A percentile compares a stretch with the other conserved stretches of the same genome.
Conservation (phyloP, 176 grass and related monocot genomes). For the Coix lacrymajobi region DNA sequence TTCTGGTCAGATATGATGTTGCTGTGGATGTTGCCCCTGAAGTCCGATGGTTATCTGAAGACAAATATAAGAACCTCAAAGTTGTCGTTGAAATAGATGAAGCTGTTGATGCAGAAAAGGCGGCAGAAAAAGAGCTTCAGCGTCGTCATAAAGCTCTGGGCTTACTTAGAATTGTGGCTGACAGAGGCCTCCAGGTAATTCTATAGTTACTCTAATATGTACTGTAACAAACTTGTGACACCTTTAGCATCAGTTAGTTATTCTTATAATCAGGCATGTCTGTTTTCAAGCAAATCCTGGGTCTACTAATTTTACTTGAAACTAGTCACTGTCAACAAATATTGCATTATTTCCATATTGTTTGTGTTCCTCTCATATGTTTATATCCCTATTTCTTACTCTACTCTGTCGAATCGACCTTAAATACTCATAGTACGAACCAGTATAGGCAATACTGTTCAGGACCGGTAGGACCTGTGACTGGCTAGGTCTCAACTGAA, state of each 20-base stretch:
- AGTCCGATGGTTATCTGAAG: constrained; percentile 71
- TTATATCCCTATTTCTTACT: not conserved
- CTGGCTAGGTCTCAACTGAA: not conserved
- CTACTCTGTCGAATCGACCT: not conserved
- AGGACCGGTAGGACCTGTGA: not conserved
- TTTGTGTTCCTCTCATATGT: not conserved
- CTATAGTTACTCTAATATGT: constrained; percentile 12
- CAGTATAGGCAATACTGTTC: not conserved
- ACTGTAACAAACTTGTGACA: not conserved
- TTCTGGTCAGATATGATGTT: constrained; percentile 72
- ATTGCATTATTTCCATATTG: not conserved
- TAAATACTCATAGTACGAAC: not conserved
- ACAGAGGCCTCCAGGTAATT: constrained; percentile 88
- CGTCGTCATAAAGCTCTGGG: constrained; percentile 81
- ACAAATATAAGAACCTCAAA: constrained; percentile 91
- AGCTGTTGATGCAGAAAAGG: constrained; percentile 67
- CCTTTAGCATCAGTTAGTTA: not conserved
- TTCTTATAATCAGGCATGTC: not conserved
- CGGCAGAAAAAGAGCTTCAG: constrained; percentile 60
- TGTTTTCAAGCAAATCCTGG: not conserved
- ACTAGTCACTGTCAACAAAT: not conserved
- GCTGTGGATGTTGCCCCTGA: constrained; percentile 71
- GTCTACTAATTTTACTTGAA: not conserved
- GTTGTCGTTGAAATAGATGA: constrained; percentile 92
- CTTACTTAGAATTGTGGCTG: constrained; percentile 58